Conservation (phyloP, 75 land plant species). For the Sequoia sempervirens region DNA sequence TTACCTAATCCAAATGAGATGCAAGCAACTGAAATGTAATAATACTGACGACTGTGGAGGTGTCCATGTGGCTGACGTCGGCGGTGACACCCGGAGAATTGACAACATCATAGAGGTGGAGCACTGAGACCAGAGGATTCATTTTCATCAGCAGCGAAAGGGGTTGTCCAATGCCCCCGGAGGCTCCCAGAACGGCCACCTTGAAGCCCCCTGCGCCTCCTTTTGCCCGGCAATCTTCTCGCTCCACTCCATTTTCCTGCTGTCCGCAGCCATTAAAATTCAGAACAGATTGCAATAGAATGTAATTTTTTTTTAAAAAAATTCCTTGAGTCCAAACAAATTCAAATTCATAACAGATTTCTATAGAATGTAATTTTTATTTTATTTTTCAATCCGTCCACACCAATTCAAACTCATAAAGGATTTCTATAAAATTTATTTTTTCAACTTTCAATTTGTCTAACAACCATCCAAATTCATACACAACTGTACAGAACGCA, state of each 20-base stretch:
- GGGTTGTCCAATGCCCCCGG: constrained; percentile 97
- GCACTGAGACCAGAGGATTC: constrained; percentile 85
- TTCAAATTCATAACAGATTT: not conserved
- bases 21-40: too few relatives aligned
- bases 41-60: constrained; percentile 80
- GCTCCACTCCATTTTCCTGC: constrained; percentile 25
- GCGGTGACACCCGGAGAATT: constrained; percentile 93
- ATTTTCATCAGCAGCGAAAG: constrained; percentile 85
- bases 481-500: too few relatives aligned
- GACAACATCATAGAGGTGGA: constrained; percentile 97
- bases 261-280: constrained; percentile 10
- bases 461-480: too few relatives aligned
- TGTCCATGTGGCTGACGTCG: constrained; percentile 94
- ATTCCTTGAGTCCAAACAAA: not conserved
- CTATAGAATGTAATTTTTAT: not conserved
- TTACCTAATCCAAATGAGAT: not conserved
- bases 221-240: constrained; percentile 49
- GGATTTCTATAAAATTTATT: too few relatives aligned
- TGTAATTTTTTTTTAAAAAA: not conserved
- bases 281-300: not conserved
- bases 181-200: constrained; percentile 73
- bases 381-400: not conserved
- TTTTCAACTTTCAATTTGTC: too few relatives aligned
- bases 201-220: constrained; percentile 62
- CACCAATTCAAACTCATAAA: too few relatives aligned